Evolutionary conservation across 306 rosid genomes (phyloP).

Genomic region (Prunus armeniaca): DNA sequence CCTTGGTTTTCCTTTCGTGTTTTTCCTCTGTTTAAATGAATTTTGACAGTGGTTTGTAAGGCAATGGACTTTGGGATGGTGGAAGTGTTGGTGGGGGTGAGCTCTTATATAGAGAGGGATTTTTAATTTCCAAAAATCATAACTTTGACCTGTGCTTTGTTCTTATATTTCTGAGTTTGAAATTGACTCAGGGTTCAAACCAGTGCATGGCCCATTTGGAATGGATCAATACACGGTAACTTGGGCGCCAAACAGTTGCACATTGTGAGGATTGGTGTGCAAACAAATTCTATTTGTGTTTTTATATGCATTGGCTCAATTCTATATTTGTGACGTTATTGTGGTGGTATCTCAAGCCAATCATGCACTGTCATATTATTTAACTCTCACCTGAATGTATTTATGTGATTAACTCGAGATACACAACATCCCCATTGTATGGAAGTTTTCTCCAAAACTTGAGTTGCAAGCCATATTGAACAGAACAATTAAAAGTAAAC

Average conservation of each 20-base stretch:
- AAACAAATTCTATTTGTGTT: background rate
- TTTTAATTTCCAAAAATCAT: background rate
- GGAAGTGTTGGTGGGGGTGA: background rate
- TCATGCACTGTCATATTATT: no score
- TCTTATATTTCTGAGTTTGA: background rate
- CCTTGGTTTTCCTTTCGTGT: background rate
- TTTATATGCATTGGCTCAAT: no score
- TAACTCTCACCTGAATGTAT: no score
- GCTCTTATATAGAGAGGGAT: conserved; percentile 1
- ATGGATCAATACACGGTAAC: conserved; percentile 21
- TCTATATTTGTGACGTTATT: no score
- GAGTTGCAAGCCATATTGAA: background rate
- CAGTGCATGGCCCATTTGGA: background rate
- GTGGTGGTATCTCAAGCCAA: no score
- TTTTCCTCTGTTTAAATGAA: background rate
- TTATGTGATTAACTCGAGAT: no score
- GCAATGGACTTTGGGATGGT: background rate
- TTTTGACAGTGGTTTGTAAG: background rate
- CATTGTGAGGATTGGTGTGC: background rate
- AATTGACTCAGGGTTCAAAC: conserved; percentile 38
- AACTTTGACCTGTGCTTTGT: background rate
- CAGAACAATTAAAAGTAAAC: background rate
- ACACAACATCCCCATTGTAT: no score
- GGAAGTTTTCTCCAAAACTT: no score
- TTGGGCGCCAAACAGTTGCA: conserved; percentile 6